Evolutionary conservation across 805 yeast species (phyloP).

Genomic region (Candida schatavii): DNA sequence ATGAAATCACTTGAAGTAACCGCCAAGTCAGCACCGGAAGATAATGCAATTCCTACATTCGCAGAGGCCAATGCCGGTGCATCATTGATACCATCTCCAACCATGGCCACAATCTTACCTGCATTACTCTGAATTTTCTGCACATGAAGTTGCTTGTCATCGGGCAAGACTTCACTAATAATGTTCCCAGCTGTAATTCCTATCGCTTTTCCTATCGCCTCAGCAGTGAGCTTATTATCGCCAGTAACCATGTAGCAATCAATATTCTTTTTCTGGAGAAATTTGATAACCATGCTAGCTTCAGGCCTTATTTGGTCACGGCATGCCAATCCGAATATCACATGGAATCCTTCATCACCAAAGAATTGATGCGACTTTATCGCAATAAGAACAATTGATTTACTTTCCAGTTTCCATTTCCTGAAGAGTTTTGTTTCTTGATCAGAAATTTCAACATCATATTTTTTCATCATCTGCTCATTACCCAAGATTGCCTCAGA

Average conservation of each 20-base stretch:
- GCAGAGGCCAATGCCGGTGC: slow-evolving; percentile 77
- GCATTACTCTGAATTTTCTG: slow-evolving; percentile 46
- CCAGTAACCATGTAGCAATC: slow-evolving; percentile 78
- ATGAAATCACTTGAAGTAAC: slow-evolving; percentile 73
- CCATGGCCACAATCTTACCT: slow-evolving; percentile 58
- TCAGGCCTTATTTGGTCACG: slow-evolving; percentile 63
- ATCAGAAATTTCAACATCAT: slow-evolving; percentile 35
- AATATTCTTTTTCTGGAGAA: slow-evolving; percentile 38
- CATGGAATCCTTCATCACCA: slow-evolving; percentile 28
- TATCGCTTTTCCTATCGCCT: slow-evolving; percentile 60
- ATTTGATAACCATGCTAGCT: slow-evolving; percentile 46
- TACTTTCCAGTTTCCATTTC: slow-evolving; percentile 61
- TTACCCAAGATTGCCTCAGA: slow-evolving; percentile 53
- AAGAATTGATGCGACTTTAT: slow-evolving; percentile 27
- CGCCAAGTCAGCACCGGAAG: slow-evolving; percentile 75
- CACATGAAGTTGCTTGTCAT: slow-evolving; percentile 63
- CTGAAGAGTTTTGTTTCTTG: slow-evolving; percentile 34
- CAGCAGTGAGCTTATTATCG: slow-evolving; percentile 65
- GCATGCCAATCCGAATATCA: slow-evolving; percentile 52
- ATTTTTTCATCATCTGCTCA: slow-evolving; percentile 54
- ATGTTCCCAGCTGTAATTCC: slow-evolving; percentile 52
- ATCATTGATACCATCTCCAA: slow-evolving; percentile 83
- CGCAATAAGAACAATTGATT: slow-evolving; percentile 61
- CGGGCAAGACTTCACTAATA: slow-evolving; percentile 70
- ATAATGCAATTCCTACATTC: slow-evolving; percentile 74